Conservation (phyloP, 2,329 filamentous ascomycete genomes). For the Aspergillus tamarii region DNA sequence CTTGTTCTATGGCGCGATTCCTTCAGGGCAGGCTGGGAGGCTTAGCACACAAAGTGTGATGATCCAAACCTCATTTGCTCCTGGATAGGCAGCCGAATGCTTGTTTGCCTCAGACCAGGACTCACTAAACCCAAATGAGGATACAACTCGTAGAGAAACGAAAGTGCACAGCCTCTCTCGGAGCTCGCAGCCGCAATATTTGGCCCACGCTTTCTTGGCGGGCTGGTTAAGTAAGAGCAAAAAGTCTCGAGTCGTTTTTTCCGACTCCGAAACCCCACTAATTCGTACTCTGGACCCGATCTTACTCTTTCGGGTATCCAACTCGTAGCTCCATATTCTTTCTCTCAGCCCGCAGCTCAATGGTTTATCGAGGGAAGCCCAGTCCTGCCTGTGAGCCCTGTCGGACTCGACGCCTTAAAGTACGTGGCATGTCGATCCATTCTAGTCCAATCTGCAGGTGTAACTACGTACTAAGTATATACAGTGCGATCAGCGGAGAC, state of each 20-base stretch:
- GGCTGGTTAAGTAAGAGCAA: neutral
- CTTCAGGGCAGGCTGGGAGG: neutral
- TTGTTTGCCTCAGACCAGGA: neutral
- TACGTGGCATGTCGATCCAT: slow-evolving; percentile 2
- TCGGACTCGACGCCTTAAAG: slow-evolving; percentile 17
- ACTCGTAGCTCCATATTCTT: neutral
- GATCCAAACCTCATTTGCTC: neutral
- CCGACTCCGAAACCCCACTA: neutral
- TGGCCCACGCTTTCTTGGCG: neutral
- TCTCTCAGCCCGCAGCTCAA: neutral
- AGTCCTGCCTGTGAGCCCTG: slow-evolving; percentile 18
- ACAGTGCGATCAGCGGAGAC: slow-evolving; percentile 27
- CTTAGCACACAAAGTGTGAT: neutral
- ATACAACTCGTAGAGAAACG: neutral
- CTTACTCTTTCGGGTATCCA: slow-evolving; percentile 1
- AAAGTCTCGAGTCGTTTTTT: neutral
- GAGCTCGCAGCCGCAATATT: neutral
- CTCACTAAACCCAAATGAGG: neutral
- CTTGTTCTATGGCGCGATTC: neutral
- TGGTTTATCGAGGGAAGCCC: slow-evolving; percentile 22
- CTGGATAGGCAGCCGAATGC: neutral
- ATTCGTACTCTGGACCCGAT: neutral
- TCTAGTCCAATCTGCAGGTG: neutral
- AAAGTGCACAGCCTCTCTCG: neutral
- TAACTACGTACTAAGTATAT: slow-evolving; percentile 8